Base-by-base conservation (phyloP, 805 yeast species). In the Hanseniaspora thailandica region DNA sequence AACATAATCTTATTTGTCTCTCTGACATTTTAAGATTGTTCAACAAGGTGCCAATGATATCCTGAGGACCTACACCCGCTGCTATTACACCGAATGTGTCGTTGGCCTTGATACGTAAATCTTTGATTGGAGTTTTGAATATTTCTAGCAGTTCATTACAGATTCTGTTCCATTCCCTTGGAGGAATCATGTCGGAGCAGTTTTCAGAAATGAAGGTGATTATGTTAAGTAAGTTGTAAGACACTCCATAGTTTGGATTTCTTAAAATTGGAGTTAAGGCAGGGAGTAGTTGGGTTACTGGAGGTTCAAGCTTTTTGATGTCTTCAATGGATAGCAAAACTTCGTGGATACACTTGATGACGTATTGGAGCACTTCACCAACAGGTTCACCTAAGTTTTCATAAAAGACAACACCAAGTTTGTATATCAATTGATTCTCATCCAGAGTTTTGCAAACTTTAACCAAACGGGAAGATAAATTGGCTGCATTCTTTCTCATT, bases 121-220 rank as follows among this genome's bases (percentile, higher is more conserved):
- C 72, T 60, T 84, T 86, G 54, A 78, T 78, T 5, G 84, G 78
- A 22, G 95, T 82, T 62, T 86, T 87, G 55, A 93, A 73, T 81
- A 90, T 81, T 59, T 93, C 97, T 45, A 93, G 67, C 33, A 93
- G 72, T 61, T 89, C 96, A 66, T 86, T 87, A 62, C 96, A 86
- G 25, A 90, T 85, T 57, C 97, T 74, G 90, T 93, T 86, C 99
- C 98, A 93, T 66, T 93, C 99, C 57, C 86, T 80, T 2, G 96
- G 95, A 35, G 88, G 80, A 15, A 88, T 85, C 53, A 79, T 78
- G 57, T 86, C 94, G 1, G 95, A 81, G 9, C 85, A 89, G 43
- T 78, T 74, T 47, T 75, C 78, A 0, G 97, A 96, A 52, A 90
- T 82, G 48, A 78, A 71, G 2, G 96, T 96, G 25, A 93, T 82